Evolutionary conservation across 1,284 basidiomycete species (phyloP).

Genomic region (Sporisorium reilianum): DNA sequence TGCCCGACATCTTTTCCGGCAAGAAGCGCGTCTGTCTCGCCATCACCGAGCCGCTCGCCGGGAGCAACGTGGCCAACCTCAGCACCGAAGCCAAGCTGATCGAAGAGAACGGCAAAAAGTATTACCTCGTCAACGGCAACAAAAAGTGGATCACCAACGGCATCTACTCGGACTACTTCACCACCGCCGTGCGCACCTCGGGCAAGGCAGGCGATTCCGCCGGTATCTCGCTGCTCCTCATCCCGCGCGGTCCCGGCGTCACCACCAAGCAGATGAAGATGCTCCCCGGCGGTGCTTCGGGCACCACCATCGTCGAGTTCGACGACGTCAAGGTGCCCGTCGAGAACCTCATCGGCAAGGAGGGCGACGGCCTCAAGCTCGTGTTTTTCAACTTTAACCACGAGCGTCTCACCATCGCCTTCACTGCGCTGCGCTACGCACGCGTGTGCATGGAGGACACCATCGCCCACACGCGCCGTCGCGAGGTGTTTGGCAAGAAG

Average conservation of each 20-base stretch:
- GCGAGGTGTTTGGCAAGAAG: slow-evolving; percentile 58
- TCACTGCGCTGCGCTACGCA: slow-evolving; percentile 51
- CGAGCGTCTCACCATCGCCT: slow-evolving; percentile 58
- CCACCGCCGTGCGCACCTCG: slow-evolving; percentile 69
- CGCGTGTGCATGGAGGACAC: slow-evolving; percentile 59
- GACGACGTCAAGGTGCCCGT: slow-evolving; percentile 68
- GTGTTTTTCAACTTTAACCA: slow-evolving; percentile 58
- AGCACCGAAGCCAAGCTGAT: slow-evolving; percentile 61
- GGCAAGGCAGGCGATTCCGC: slow-evolving; percentile 68
- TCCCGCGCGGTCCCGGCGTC: slow-evolving; percentile 57
- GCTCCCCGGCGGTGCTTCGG: slow-evolving; percentile 62
- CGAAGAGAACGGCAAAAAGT: slow-evolving; percentile 62
- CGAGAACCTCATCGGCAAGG: slow-evolving; percentile 68
- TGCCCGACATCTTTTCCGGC: slow-evolving; percentile 58
- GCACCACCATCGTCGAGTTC: slow-evolving; percentile 68
- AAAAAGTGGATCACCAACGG: slow-evolving; percentile 70
- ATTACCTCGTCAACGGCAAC: slow-evolving; percentile 69
- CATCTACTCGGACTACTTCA: slow-evolving; percentile 66
- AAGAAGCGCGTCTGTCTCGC: slow-evolving; percentile 60
- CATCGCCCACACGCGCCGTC: slow-evolving; percentile 46
- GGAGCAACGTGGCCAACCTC: slow-evolving; percentile 69
- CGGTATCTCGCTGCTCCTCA: slow-evolving; percentile 69
- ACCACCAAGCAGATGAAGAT: slow-evolving; percentile 66
- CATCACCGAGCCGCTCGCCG: slow-evolving; percentile 66
- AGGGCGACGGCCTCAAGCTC: slow-evolving; percentile 54